These are phyloP conservation scores for Heteromeles arbutifolia DNA, from an alignment of 306 rosid species.

Conservation along the genomic window DNA sequence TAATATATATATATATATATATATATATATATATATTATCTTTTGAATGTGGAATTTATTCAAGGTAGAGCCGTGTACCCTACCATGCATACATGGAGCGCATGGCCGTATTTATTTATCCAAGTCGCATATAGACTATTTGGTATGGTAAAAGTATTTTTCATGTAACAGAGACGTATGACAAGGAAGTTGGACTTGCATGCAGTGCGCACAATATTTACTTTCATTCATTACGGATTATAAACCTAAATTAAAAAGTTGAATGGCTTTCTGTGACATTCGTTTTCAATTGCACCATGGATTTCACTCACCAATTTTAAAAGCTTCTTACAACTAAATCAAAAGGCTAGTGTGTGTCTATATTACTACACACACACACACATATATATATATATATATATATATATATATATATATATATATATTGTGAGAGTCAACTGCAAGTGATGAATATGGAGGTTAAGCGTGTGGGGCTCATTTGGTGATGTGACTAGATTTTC, in stretches of 20 bases:
- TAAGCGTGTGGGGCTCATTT: conserved; percentile 57
- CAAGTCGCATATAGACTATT: neutral
- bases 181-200: neutral
- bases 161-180: conserved; percentile 1
- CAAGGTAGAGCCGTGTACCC: neutral
- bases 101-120: neutral
- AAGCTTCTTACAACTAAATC: neutral
- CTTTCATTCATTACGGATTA: too few relatives aligned
- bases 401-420: too few relatives aligned
- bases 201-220: neutral
- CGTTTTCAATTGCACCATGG: neutral
- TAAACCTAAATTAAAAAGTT: neutral
- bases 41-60: neutral
- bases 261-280: neutral
- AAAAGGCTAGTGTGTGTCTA: neutral
- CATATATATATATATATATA: too few relatives aligned
- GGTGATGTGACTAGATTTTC: conserved; percentile 38
- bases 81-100: neutral
- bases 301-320: neutral
- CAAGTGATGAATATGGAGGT: neutral
- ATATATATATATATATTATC: neutral
- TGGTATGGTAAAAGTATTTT: neutral
- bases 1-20: too few relatives aligned
- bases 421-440: too few relatives aligned
- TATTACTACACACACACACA: too few relatives aligned